phyloP scores from a whole-genome alignment of 257 asterid species.

The Solanum neorickii region DNA sequence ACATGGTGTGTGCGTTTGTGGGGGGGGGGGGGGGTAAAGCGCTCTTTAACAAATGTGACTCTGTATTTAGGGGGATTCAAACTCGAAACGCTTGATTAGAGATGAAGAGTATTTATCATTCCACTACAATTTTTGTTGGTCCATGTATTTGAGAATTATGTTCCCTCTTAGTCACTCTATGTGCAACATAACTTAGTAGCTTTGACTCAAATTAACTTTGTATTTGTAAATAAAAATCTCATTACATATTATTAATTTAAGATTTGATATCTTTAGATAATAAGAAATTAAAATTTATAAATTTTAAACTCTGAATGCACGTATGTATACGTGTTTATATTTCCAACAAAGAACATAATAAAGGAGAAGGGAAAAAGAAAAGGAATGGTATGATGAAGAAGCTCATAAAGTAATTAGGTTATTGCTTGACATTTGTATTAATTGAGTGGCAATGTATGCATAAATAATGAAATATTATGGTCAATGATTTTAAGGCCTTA shows the following conservation, averaged over 20 bases:
- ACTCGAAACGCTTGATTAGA: fast-evolving
- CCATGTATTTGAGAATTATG: not conserved
- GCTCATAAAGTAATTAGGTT: not conserved
- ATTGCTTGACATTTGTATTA: not conserved
- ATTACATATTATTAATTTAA: not conserved
- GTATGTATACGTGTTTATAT: not conserved
- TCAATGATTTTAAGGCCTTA: not conserved
- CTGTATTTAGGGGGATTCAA: not conserved
- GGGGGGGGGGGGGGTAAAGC: not conserved
- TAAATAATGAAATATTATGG: not conserved
- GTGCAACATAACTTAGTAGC: not conserved
- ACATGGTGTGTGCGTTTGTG: no score
- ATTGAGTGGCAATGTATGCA: not conserved
- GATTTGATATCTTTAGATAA: not conserved
- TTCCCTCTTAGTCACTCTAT: not conserved
- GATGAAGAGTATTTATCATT: not conserved
- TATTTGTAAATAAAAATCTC: no score
- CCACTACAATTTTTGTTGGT: not conserved
- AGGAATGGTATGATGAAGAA: not conserved
- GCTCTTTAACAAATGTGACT: not conserved
- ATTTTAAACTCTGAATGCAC: fast-evolving
- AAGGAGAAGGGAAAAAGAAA: not conserved
- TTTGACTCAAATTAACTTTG: no score
- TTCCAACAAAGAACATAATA: not conserved
- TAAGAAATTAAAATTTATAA: not conserved